A percentile compares a stretch with the other conserved stretches of the same genome.
Evolutionary conservation across 106 monocot species (phyloP).

Genomic region (Ottelia alismoides): DNA sequence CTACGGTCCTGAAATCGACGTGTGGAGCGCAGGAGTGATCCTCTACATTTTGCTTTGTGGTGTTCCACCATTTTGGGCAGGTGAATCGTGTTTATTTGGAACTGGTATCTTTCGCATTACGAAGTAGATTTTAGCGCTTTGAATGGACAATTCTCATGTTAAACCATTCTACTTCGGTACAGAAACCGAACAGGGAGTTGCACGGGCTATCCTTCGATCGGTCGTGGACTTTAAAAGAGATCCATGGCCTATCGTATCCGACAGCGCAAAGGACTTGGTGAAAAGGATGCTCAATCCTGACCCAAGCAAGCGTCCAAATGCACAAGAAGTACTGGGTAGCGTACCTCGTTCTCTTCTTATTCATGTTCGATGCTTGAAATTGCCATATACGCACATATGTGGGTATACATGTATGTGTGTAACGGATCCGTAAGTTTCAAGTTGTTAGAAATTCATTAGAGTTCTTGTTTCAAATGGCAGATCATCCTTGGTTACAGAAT

Average conservation of each 20-base stretch:
- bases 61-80: too few relatives aligned
- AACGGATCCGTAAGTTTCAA: too few relatives aligned
- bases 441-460: too few relatives aligned
- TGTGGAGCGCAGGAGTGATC: too few relatives aligned
- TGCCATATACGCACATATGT: too few relatives aligned
- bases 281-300: not conserved
- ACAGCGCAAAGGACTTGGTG: not conserved
- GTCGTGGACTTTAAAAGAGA: not conserved
- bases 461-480: too few relatives aligned
- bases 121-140: too few relatives aligned
- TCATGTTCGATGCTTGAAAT: too few relatives aligned
- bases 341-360: not conserved
- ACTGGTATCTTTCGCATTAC: not conserved
- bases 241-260: not conserved
- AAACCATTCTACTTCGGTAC: not conserved
- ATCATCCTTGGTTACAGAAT: constrained; percentile 12
- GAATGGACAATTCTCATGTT: too few relatives aligned
- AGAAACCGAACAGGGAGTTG: not conserved
- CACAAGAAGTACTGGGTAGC: not conserved
- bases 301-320: not conserved
- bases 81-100: not conserved
- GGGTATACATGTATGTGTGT: too few relatives aligned
- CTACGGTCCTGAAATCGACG: too few relatives aligned
- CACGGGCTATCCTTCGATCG: not conserved
- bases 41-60: too few relatives aligned